These are phyloP conservation scores for Eutrema salsugineum DNA, from an alignment of 441 rosid species.

Conservation along the genomic window DNA sequence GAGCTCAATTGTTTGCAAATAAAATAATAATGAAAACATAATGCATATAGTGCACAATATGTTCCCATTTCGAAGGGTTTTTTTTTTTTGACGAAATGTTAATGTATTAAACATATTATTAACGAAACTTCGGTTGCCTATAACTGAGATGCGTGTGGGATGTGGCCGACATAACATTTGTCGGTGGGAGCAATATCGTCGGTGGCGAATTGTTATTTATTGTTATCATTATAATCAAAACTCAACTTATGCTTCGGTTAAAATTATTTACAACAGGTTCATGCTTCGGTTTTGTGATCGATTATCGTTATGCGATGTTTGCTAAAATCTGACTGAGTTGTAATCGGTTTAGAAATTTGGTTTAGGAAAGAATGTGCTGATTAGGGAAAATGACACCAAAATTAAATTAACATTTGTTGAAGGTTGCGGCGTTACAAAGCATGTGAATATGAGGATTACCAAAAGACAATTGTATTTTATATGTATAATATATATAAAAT, in stretches of 20 bases:
- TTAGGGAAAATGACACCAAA: background rate
- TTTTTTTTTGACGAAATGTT: background rate
- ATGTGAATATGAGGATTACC: slow-evolving; percentile 11
- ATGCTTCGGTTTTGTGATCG: background rate
- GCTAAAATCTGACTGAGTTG: background rate
- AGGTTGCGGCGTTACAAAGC: slow-evolving; percentile 30
- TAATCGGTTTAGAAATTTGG: background rate
- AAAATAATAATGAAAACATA: too few species aligned
- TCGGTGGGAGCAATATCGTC: slow-evolving; percentile 31
- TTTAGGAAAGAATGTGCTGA: background rate
- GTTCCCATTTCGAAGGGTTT: background rate
- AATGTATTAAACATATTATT: background rate
- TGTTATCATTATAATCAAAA: background rate
- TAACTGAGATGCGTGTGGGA: background rate
- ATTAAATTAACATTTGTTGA: background rate
- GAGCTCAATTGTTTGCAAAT: background rate
- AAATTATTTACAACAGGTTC: background rate
- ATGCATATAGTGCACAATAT: background rate
- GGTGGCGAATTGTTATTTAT: slow-evolving; percentile 22
- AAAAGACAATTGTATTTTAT: background rate
- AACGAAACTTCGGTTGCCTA: slow-evolving; percentile 11
- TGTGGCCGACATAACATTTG: slow-evolving; percentile 25
- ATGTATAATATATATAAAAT: background rate
- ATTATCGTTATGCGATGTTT: background rate
- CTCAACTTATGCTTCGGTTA: background rate